Evolutionary conservation across 495 filamentous ascomycete species (phyloP), one percentile per base, ranked within the genome.

Genomic region (Coniosporium apollinis): DNA sequence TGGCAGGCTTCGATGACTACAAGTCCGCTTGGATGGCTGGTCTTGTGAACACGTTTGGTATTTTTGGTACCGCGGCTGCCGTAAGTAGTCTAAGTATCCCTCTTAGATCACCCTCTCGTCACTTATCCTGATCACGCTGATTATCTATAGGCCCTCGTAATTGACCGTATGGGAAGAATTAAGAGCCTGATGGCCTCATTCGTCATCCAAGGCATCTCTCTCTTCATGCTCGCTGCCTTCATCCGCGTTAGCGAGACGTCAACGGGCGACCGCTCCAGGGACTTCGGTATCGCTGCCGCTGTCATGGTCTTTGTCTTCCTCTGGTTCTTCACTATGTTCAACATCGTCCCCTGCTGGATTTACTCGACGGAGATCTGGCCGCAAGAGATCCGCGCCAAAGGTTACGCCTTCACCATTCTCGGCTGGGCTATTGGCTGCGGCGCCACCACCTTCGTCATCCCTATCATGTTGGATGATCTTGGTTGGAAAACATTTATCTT

Each of bases 1-100:
- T 39, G 34, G 39, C 39, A 2, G 44, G 39, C 4, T 46, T 43
- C 40, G 44, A 43, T 26, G 17, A 34, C 11, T 38, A 39, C 29
- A 46, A 43, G 40, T 26, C 44, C 3, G 28, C 33, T 5, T 46
- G 39, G 39, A 35, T 46, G 10, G 34, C 40, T 8, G 44, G 34
- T 33, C 40, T 46, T 8, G 30, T 29, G 5, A 46, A 43, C 26
- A 43, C 22, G 11, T 43, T 46, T 36, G 44, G 39, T 34, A 22
- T 46, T 22, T 32, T 32, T 4, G 44, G 44, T 22, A 46, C 44
- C 6, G 40, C 42, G 22, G 49, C 25, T 31, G 51, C 30, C 45
- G 45, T n/a, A n/a, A n/a, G n/a, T n/a, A n/a, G n/a, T n/a, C n/a
- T n/a, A n/a, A n/a, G n/a, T n/a, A n/a, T n/a, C n/a, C n/a, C n/a